Conservation (phyloP, 768 basidiomycete genomes). For the Phlebiopsis gigantea region DNA sequence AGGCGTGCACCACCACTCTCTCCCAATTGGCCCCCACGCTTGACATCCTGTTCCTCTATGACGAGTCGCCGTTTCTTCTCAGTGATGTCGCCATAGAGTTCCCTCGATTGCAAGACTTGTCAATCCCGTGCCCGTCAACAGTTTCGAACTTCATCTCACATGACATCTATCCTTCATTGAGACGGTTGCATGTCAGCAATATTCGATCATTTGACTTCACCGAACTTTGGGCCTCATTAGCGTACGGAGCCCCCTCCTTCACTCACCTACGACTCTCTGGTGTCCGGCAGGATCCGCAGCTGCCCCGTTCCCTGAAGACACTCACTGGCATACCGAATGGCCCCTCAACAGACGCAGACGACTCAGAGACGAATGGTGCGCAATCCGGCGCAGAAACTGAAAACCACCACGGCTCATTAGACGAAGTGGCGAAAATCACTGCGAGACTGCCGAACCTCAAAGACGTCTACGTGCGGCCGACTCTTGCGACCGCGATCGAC, state of each 20-base stretch:
- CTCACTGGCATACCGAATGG: not conserved
- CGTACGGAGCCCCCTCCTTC: not conserved
- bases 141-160: not conserved
- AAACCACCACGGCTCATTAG: no score
- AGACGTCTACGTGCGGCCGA: not conserved
- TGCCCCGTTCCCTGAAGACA: not conserved
- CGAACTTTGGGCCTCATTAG: not conserved
- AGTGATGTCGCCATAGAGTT: not conserved
- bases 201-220: not conserved
- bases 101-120: not conserved
- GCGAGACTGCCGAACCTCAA: not conserved
- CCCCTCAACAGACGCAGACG: no score
- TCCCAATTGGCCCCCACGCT: not conserved
- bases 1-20: not conserved
- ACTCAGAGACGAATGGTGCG: no score
- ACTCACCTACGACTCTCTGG: not conserved
- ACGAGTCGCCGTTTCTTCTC: not conserved
- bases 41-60: not conserved
- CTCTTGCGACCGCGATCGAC: not conserved
- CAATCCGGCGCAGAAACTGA: no score
- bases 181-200: not conserved
- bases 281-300: not conserved
- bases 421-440: not conserved
- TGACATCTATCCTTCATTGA: not conserved
- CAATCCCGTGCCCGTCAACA: not conserved